Percentiles rank a stretch among this genome's conserved stretches.
These are phyloP conservation scores for Nicotiana benthamiana DNA, from an alignment of 257 asterid genomes.

Conservation along the genomic window DNA sequence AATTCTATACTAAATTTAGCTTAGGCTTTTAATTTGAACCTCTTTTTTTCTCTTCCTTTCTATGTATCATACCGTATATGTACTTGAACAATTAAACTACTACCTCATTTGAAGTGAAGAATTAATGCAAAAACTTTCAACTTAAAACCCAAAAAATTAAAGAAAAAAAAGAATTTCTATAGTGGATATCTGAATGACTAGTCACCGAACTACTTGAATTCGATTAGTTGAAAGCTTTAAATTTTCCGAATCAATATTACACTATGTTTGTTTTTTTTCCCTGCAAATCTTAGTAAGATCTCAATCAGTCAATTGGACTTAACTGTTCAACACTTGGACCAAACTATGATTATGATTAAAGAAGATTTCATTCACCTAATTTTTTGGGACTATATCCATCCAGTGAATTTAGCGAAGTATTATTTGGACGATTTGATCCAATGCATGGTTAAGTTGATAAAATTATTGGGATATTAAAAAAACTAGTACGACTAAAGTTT, in stretches of 20 bases:
- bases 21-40: too few relatives aligned
- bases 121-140: too few relatives aligned
- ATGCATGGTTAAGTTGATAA: constrained; percentile 6
- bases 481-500: constrained; percentile 6
- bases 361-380: neutral
- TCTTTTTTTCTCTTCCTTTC: too few relatives aligned
- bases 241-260: neutral
- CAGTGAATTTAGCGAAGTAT: neutral
- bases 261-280: neutral
- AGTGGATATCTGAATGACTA: too few relatives aligned
- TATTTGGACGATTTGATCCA: neutral
- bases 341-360: neutral
- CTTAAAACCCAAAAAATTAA: too few relatives aligned
- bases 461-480: constrained; percentile 31
- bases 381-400: neutral
- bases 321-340: neutral
- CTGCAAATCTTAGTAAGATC: neutral
- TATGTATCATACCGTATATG: too few relatives aligned
- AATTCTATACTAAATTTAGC: neutral
- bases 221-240: neutral
- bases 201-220: neutral
- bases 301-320: neutral
- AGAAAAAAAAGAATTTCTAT: too few relatives aligned
- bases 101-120: too few relatives aligned
- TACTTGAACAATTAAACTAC: too few relatives aligned